A percentile compares a stretch with the other conserved stretches of the same genome.
phyloP scores from a whole-genome alignment of 768 basidiomycete genomes.

The Imleria badia region DNA sequence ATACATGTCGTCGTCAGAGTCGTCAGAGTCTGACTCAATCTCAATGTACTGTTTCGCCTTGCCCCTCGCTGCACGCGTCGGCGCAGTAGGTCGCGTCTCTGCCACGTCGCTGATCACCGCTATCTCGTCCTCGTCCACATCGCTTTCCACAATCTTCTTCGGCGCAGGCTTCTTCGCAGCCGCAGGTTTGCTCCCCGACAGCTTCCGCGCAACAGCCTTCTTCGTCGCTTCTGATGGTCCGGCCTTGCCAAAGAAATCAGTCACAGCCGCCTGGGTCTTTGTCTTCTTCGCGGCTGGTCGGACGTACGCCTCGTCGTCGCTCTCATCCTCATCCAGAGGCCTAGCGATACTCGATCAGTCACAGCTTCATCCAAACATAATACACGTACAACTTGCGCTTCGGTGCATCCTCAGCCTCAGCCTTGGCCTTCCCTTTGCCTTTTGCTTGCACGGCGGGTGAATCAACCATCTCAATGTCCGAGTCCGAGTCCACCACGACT shows the following conservation, averaged over 20 bases:
- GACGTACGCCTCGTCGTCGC: conserved; percentile 42
- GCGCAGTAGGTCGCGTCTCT: conserved; percentile 41
- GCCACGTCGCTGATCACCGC: conserved; percentile 42
- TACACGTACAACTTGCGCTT: conserved; percentile 70
- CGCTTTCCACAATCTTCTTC: conserved; percentile 40
- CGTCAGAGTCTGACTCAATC: conserved; percentile 50
- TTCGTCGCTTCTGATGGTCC: conserved; percentile 38
- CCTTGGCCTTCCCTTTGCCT: conserved; percentile 47
- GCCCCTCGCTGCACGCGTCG: conserved; percentile 49
- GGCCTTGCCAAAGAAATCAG: conserved; percentile 60
- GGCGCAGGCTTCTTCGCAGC: conserved; percentile 50
- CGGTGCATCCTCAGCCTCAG: conserved; percentile 28
- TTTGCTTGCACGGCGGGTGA: conserved; percentile 30
- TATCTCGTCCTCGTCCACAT: conserved; percentile 43
- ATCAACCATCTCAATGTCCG: conserved; percentile 35
- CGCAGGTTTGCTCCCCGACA: conserved; percentile 60
- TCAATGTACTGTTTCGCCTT: conserved; percentile 64
- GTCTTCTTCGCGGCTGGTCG: conserved; percentile 59
- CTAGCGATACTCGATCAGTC: conserved; percentile 25
- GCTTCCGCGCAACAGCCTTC: conserved; percentile 44
- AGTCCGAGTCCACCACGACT: conserved; percentile 37
- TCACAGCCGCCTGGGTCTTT: conserved; percentile 44
- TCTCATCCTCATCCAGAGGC: conserved; percentile 33
- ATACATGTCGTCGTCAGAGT: conserved; percentile 51
- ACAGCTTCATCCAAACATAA: neutral